Evolutionary conservation across 441 rosid species (phyloP).

Genomic region (Adansonia rubrostipa): DNA sequence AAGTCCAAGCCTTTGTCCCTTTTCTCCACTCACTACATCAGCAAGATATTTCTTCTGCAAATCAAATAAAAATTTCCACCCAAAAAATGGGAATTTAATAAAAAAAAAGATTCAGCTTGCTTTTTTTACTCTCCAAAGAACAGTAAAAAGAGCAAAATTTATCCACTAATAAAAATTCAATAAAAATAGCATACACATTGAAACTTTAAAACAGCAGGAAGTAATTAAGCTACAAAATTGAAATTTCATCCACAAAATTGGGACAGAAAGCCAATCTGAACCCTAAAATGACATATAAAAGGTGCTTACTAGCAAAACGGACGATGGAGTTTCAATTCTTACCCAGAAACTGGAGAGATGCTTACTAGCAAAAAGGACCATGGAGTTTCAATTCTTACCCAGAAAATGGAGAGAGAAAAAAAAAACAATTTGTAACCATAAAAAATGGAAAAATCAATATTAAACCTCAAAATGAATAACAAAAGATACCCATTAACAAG

Average conservation of each 20-base stretch:
- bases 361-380: not conserved
- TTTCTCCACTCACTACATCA: conserved; percentile 46
- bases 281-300: conserved; percentile 4
- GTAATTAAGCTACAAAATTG: conserved; percentile 12
- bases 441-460: not conserved
- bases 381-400: not conserved
- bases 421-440: not conserved
- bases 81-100: not conserved
- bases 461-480: not conserved
- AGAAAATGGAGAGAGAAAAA: not conserved
- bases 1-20: conserved; percentile 31
- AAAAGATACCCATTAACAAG: conserved; percentile 28
- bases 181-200: not conserved
- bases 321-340: not conserved
- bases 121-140: conserved; percentile 18
- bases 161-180: conserved; percentile 10
- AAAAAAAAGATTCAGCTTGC: conserved; percentile 29
- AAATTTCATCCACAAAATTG: not conserved
- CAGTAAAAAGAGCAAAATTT: not conserved
- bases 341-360: not conserved
- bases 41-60: conserved; percentile 38
- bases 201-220: not conserved
- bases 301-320: not conserved
- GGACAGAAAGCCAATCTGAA: not conserved
- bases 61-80: conserved; percentile 11